Evolutionary conservation across 208 protist genomes (phyloP), one percentile per base, ranked within the genome.

Genomic region (Wallacemonas sp.): DNA sequence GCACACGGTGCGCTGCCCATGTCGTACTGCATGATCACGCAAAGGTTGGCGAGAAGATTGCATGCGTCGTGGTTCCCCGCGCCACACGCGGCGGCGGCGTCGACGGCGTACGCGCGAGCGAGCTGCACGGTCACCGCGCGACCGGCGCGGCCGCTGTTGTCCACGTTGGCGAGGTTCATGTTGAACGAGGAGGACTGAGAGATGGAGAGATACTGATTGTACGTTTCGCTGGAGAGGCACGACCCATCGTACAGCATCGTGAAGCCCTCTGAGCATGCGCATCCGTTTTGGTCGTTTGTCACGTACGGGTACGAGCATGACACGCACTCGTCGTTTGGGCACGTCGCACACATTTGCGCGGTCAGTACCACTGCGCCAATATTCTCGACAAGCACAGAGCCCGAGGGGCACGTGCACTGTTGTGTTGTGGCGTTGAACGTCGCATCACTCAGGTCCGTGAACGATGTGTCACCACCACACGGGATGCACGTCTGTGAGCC

Each of bases 41-140:
- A 96, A 43, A 96, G 41, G 38, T 96, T 96, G 0, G 74, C 72
- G 23, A 96, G 72, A 43, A 81, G 56, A 47, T 91, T 74, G 64
- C 90, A 96, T 21, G 77, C 78, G 0, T 73, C 82, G 36, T 27
- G 39, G 48, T 83, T 84, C 16, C 83, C 81, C 23, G 43, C 58
- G 1, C 19, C 26, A 67, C 90, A 96, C 41, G 73, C 52, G 24
- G 78, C 64, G 8, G 83, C 81, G 11, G 77, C 61, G n/a, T 65
- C 78, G 12, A 89, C 56, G 23, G 77, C 48, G 61, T 82, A 77
- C 2, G 61, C 55, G 24, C 74, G 41, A 16, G 54, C 65, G 8
- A 72, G 27, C 30, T 26, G 24, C n/a, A 68, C 52, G 23, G 56
- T 70, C 26, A 72, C 52, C 11, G 56, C 19, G 14, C 65, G 4